Evolutionary conservation across 1,284 basidiomycete genomes (phyloP).

Genomic region (Cryptococcus sp.): DNA sequence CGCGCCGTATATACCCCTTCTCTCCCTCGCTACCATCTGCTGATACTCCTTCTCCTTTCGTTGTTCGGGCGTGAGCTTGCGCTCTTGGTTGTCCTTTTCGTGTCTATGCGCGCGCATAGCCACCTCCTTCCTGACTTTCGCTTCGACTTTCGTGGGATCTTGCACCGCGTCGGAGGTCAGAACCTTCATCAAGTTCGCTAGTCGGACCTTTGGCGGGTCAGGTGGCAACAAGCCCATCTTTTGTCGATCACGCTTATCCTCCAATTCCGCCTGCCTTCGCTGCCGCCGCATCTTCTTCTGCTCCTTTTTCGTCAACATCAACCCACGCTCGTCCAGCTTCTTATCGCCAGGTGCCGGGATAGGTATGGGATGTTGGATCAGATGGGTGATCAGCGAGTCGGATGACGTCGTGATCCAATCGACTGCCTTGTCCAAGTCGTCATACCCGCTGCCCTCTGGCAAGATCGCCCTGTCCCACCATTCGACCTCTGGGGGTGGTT

Average conservation of each 20-base stretch:
- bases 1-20: slow-evolving; percentile 79
- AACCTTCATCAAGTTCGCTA: slow-evolving; percentile 97
- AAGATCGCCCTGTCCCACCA: slow-evolving; percentile 97
- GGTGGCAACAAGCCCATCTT: slow-evolving; percentile 95
- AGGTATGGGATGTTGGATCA: slow-evolving; percentile 96
- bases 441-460: slow-evolving; percentile 70
- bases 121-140: slow-evolving; percentile 88
- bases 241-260: slow-evolving; percentile 93
- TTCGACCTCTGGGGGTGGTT: slow-evolving; percentile 83
- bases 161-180: slow-evolving; percentile 93
- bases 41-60: slow-evolving; percentile 78
- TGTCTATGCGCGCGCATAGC: slow-evolving; percentile 84
- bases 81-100: slow-evolving; percentile 86
- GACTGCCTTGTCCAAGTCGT: slow-evolving; percentile 61
- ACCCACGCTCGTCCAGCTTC: slow-evolving; percentile 70
- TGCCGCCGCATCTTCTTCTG: slow-evolving; percentile 96
- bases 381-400: slow-evolving; percentile 81
- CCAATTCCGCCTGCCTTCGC: slow-evolving; percentile 80
- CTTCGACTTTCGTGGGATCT: slow-evolving; percentile 95
- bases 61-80: slow-evolving; percentile 89
- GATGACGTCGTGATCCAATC: slow-evolving; percentile 62
- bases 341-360: slow-evolving; percentile 87
- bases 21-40: slow-evolving; percentile 82
- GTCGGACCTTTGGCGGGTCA: slow-evolving; percentile 92
- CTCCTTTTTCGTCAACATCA: slow-evolving; percentile 92